phyloP scores from a whole-genome alignment of 495 filamentous ascomycete species.

The Aspergillus sparsus region DNA sequence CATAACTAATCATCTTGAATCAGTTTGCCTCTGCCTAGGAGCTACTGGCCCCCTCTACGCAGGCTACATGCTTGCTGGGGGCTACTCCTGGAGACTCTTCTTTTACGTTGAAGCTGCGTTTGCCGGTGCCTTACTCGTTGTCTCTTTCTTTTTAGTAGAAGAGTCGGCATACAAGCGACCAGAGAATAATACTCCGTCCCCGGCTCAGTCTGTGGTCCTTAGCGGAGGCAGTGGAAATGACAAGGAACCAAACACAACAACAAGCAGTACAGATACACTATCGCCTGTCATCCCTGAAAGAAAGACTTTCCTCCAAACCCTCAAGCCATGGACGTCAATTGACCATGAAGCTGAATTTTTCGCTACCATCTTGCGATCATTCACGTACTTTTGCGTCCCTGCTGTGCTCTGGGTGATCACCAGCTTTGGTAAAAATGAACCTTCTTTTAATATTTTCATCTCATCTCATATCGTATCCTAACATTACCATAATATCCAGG shows the following conservation, averaged over 20 bases:
- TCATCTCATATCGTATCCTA: not conserved
- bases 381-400: slow-evolving; percentile 57
- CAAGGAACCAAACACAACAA: not conserved
- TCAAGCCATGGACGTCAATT: slow-evolving; percentile 42
- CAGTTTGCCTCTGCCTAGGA: slow-evolving; percentile 60
- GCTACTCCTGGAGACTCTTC: slow-evolving; percentile 63
- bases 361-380: slow-evolving; percentile 50
- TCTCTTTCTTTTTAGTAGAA: slow-evolving; percentile 63
- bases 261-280: not conserved
- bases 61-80: slow-evolving; percentile 64
- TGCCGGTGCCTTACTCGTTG: slow-evolving; percentile 52
- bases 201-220: not conserved
- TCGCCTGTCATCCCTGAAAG: not conserved
- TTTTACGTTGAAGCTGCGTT: slow-evolving; percentile 68
- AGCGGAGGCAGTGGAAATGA: slow-evolving; percentile 2
- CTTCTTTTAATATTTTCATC: no score
- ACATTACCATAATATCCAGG: slow-evolving; percentile 25
- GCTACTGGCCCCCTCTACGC: slow-evolving; percentile 60
- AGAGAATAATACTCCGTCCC: slow-evolving; percentile 8
- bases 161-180: slow-evolving; percentile 59
- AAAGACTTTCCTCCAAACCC: slow-evolving; percentile 47
- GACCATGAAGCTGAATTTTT: slow-evolving; percentile 48
- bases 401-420: slow-evolving; percentile 62
- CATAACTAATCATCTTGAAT: slow-evolving; percentile 22
- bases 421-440: slow-evolving; percentile 33